Conservation (phyloP, 2,329 filamentous ascomycete genomes). For the Microdochium nivale region DNA sequence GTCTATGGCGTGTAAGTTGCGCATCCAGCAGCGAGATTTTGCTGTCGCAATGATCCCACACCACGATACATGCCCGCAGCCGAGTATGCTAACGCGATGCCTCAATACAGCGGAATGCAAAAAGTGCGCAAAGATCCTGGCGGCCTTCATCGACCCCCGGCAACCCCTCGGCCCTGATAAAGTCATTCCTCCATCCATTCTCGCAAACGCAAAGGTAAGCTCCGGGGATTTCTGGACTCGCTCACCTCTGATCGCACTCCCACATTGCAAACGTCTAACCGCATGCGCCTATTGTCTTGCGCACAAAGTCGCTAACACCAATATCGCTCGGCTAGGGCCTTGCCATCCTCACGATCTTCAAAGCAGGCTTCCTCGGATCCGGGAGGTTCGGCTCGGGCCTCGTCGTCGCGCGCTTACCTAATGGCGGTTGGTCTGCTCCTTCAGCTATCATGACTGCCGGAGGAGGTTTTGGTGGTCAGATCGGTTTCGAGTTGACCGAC, state of each 20-base stretch:
- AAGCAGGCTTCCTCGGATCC: conserved; percentile 78
- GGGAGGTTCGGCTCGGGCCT: conserved; percentile 75
- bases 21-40: conserved; percentile 6
- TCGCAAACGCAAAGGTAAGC: conserved; percentile 80
- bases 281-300: not conserved
- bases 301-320: not conserved
- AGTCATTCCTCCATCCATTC: conserved; percentile 83
- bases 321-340: conserved; percentile 46
- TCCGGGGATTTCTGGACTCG: too few species aligned
- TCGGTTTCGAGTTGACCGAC: conserved; percentile 80
- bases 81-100: not conserved
- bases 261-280: not conserved
- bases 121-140: conserved; percentile 92
- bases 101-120: conserved; percentile 74
- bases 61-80: not conserved
- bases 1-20: conserved; percentile 57
- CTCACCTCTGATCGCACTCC: too few species aligned
- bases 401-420: conserved; percentile 68
- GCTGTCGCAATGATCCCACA: not conserved
- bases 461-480: conserved; percentile 77
- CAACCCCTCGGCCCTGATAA: conserved; percentile 95
- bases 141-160: conserved; percentile 87
- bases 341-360: conserved; percentile 78
- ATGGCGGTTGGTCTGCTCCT: conserved; percentile 74
- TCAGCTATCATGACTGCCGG: conserved; percentile 74